Percentiles rank a stretch among this genome's conserved stretches.
phyloP scores from a whole-genome alignment of 306 rosid species.

The Cercis canadensis region DNA sequence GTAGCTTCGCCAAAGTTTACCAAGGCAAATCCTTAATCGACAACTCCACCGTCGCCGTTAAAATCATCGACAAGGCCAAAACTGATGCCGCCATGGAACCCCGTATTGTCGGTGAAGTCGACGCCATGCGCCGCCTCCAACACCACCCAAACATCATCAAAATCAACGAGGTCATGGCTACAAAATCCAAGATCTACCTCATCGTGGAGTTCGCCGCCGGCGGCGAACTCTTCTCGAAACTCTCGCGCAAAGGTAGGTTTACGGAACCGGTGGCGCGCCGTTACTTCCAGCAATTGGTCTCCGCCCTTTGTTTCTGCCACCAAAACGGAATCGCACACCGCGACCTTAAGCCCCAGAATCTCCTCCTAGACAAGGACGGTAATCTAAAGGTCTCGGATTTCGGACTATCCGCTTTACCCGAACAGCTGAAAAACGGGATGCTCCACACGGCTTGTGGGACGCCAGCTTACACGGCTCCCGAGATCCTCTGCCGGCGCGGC shows the following conservation, averaged over 20 bases:
- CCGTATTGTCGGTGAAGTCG: slow-evolving; percentile 70
- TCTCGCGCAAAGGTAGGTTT: slow-evolving; percentile 56
- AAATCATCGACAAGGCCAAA: slow-evolving; percentile 74
- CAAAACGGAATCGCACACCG: slow-evolving; percentile 83
- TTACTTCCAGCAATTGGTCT: slow-evolving; percentile 78
- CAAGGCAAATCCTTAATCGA: slow-evolving; percentile 66
- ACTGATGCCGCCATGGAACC: slow-evolving; percentile 76
- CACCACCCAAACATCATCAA: slow-evolving; percentile 74
- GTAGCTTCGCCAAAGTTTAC: slow-evolving; percentile 92
- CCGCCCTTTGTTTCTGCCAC: slow-evolving; percentile 81
- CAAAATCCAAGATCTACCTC: slow-evolving; percentile 81
- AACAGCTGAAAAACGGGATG: slow-evolving; percentile 67
- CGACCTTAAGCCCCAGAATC: slow-evolving; percentile 89
- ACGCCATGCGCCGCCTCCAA: slow-evolving; percentile 88
- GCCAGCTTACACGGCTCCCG: slow-evolving; percentile 90
- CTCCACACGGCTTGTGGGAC: slow-evolving; percentile 96
- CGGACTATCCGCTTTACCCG: slow-evolving; percentile 90
- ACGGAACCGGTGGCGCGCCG: slow-evolving; percentile 60
- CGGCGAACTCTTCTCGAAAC: slow-evolving; percentile 75
- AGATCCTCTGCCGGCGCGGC: slow-evolving; percentile 62
- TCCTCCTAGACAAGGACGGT: slow-evolving; percentile 68
- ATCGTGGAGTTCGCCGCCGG: slow-evolving; percentile 83
- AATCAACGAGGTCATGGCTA: slow-evolving; percentile 87
- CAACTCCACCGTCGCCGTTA: slow-evolving; percentile 67
- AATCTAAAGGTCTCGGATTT: slow-evolving; percentile 83